Base-by-base conservation (phyloP, 345 rosid genomes). In the Corchorus olitorius region DNA sequence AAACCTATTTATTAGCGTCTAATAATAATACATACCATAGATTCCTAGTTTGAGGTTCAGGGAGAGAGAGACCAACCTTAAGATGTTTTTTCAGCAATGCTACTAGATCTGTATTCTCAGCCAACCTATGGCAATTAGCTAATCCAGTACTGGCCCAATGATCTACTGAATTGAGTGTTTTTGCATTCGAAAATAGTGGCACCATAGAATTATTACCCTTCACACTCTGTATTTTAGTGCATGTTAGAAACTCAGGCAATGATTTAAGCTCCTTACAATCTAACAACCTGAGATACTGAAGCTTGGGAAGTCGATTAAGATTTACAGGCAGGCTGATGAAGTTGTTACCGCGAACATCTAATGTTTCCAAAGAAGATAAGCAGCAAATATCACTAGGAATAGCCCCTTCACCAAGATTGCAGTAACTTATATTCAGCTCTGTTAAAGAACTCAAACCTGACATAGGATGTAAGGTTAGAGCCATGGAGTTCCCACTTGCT, bases 261-360 rank as follows among this genome's bases (percentile, higher is more conserved):
- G 77, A 76, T 71, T 52, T 76, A 56, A 87, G 87, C 69, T 67
- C 65, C 78, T 41, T 74, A 64, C 86, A 87, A n/a, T 65, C 68
- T 62, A 50, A 53, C 22, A 87, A 13, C 12, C 48, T 0, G 17
- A 84, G 79, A 41, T 11, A 54, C 12, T 1, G 52, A 37, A 84
- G 80, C 10, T 65, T 27, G 50, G 77, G 49, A 37, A 83, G 86
- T 16, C 71, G 74, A 58, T 41, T 75, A 62, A 87, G 61, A 56
- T 81, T 79, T 19, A 10, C n/a, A 0, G 90, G 83, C 65, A 85
- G 49, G 70, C 50, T 34, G 8, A 58, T 45, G 22, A 87, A 82
- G 58, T 67, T 35, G 54, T 82, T 86, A 4, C 78, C 72, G 74
- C 83, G 76, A 20, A 88, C 60, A 76, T 61, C 54, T 27, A 82